Evolutionary conservation across 768 basidiomycete species (phyloP).

Genomic region (Daedaleopsis nitida): DNA sequence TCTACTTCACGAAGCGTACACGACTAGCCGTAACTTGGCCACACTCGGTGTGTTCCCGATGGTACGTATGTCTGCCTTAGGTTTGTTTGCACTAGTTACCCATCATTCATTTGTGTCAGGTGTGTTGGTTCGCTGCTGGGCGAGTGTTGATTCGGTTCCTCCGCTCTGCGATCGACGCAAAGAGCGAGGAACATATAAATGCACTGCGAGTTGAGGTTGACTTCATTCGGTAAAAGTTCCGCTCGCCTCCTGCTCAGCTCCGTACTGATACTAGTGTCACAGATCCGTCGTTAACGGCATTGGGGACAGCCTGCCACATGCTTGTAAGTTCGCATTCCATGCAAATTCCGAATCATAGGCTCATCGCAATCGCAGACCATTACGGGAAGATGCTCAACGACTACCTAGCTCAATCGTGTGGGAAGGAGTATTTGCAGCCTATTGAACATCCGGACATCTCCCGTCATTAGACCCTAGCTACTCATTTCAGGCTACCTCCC

Average conservation of each 20-base stretch:
- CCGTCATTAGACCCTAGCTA: too few relatives aligned
- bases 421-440: constrained; percentile 24
- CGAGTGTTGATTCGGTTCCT: constrained; percentile 68
- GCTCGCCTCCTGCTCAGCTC: background rate
- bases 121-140: constrained; percentile 65
- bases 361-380: constrained; percentile 37
- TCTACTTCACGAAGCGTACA: constrained; percentile 63
- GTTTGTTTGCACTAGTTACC: background rate
- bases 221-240: constrained; percentile 59
- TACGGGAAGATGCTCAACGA: constrained; percentile 61
- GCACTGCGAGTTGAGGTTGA: constrained; percentile 65
- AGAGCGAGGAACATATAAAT: constrained; percentile 56
- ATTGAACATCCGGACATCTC: background rate
- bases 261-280: constrained; percentile 2
- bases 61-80: constrained; percentile 39
- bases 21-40: constrained; percentile 73
- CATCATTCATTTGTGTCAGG: constrained; percentile 42
- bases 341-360: background rate
- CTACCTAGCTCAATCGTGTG: constrained; percentile 25
- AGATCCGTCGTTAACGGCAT: constrained; percentile 63
- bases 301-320: constrained; percentile 68
- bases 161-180: constrained; percentile 60
- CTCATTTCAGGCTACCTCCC: too few relatives aligned
- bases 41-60: constrained; percentile 71
- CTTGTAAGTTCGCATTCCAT: constrained; percentile 39